These are phyloP conservation scores for Extremus antarcticus DNA, from an alignment of 495 filamentous ascomycete species.

Conservation along the genomic window DNA sequence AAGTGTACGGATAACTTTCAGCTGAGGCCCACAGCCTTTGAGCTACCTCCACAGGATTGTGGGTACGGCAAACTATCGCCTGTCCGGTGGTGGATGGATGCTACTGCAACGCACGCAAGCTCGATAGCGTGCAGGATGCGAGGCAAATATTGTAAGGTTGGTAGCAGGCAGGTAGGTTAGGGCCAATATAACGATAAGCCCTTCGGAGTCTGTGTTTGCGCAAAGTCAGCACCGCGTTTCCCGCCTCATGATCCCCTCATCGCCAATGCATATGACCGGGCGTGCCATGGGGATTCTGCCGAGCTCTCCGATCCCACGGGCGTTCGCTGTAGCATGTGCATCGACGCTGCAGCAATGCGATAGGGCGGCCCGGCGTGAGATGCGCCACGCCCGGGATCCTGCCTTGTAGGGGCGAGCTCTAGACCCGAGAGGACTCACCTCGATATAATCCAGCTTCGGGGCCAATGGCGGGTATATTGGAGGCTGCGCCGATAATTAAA, in stretches of 20 bases:
- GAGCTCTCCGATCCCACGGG: neutral
- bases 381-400: neutral
- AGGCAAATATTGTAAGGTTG: no score
- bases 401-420: neutral
- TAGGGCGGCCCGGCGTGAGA: neutral
- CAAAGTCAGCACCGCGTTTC: neutral
- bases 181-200: neutral
- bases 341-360: neutral
- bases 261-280: neutral
- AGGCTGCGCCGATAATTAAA: neutral
- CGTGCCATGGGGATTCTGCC: neutral
- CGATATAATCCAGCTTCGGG: neutral
- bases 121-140: neutral
- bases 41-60: neutral
- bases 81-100: no score
- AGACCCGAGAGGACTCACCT: neutral
- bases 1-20: neutral
- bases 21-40: neutral
- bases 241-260: neutral
- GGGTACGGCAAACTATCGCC: neutral
- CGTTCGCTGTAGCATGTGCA: neutral
- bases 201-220: neutral
- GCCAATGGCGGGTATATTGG: neutral
- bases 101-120: neutral
- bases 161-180: neutral